A percentile compares a stretch with the other conserved stretches of the same genome.
These are phyloP conservation scores for Grosmannia huntii DNA, from an alignment of 2,329 filamentous ascomycete species.

Conservation along the genomic window DNA sequence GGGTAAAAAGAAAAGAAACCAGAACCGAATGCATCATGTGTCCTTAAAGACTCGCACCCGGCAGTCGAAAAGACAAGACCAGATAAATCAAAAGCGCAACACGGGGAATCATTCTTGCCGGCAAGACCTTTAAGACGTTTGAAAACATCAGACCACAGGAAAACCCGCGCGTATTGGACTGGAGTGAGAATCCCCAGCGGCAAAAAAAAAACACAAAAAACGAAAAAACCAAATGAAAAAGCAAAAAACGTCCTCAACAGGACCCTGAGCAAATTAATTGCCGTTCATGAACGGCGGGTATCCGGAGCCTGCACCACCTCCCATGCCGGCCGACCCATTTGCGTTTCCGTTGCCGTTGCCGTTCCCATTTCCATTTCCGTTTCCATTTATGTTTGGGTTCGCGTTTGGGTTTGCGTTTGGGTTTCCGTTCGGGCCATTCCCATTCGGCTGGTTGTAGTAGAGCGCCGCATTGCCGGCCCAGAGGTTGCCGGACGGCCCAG, in stretches of 20 bases:
- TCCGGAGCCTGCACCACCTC: slow-evolving; percentile 7
- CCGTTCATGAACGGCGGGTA: slow-evolving; percentile 19
- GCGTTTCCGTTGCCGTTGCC: no score
- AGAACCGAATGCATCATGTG: not conserved
- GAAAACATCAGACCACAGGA: not conserved
- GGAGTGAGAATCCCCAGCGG: no score
- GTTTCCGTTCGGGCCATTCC: not conserved
- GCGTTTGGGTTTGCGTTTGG: not conserved
- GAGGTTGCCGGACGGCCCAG: slow-evolving; percentile 7
- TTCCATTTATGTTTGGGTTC: not conserved
- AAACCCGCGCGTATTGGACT: not conserved
- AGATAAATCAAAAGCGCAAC: not conserved
- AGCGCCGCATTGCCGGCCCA: slow-evolving; percentile 11
- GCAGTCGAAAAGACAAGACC: not conserved
- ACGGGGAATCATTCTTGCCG: slow-evolving; percentile 6
- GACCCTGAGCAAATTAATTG: not conserved
- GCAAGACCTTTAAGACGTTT: not conserved
- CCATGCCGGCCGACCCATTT: not conserved
- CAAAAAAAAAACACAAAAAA: not conserved
- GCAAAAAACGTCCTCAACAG: not conserved
- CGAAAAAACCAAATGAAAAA: not conserved
- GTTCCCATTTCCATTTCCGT: no score
- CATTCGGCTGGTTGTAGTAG: not conserved
- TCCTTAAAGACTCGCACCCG: not conserved
- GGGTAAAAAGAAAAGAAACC: not conserved